Conservation (phyloP, 116 monocot species). For the Papilionanthe hybrid region DNA sequence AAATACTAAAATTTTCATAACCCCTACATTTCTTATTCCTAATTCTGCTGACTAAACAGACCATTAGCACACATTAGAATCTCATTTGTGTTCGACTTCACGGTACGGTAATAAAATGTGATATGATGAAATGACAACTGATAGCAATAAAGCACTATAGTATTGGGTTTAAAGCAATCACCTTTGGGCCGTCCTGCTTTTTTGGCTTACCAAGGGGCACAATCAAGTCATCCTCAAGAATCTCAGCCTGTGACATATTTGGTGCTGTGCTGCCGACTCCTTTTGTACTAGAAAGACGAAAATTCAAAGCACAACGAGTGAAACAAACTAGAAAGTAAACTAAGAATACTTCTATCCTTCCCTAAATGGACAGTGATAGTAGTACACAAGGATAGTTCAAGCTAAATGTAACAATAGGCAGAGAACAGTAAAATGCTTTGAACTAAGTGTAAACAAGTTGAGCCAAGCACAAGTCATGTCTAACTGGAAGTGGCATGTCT, state of each 20-base stretch:
- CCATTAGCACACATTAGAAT: too few relatives aligned
- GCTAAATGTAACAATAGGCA: neutral
- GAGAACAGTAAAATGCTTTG: neutral
- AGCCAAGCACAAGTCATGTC: too few relatives aligned
- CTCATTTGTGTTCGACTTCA: too few relatives aligned
- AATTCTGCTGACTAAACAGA: too few relatives aligned
- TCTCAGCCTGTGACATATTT: slow-evolving; percentile 39
- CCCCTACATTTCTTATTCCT: too few relatives aligned
- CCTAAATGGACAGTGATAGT: neutral
- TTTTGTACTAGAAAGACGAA: slow-evolving; percentile 50
- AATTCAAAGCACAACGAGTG: neutral
- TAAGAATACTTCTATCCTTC: neutral
- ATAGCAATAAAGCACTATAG: neutral
- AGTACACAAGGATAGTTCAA: neutral
- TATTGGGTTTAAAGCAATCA: slow-evolving; percentile 8
- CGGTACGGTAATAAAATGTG: neutral
- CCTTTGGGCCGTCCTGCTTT: slow-evolving; percentile 28
- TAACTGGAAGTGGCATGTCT: too few relatives aligned
- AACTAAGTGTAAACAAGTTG: too few relatives aligned
- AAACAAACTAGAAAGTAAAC: neutral
- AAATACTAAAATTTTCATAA: too few relatives aligned
- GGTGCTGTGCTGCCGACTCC: slow-evolving; percentile 78
- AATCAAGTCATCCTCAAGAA: slow-evolving; percentile 57
- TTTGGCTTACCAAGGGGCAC: slow-evolving; percentile 82
- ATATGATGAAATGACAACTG: too few relatives aligned